A percentile compares a stretch with the other conserved stretches of the same genome.
Conservation (phyloP, 1,284 basidiomycete genomes). For the Puccinia novopanici region DNA sequence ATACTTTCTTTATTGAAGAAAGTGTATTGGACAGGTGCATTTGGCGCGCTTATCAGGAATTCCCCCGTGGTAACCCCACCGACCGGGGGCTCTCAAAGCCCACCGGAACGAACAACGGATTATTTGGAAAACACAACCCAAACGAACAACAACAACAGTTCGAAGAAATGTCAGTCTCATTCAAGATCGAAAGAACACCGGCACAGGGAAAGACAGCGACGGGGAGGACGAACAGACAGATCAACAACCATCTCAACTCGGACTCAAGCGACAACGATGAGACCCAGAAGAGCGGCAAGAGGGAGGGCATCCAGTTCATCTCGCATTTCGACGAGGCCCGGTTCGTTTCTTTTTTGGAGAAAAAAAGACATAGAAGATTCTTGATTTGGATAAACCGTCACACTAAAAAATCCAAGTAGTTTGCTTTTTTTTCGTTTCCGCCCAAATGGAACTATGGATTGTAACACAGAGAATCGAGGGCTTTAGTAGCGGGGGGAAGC, state of each 20-base stretch:
- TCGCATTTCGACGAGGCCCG: conserved; percentile 10
- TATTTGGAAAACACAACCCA: no score
- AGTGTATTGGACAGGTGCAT: no score
- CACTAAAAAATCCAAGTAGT: conserved; percentile 14
- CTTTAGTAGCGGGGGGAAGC: neutral
- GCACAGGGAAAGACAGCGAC: no score
- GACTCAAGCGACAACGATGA: conserved; percentile 23
- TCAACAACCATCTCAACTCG: neutral
- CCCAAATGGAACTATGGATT: no score
- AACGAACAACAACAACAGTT: no score
- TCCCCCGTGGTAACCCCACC: no score
- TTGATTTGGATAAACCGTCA: neutral
- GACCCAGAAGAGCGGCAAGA: neutral
- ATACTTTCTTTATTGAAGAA: no score
- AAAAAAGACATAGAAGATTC: neutral
- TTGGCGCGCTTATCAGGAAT: no score
- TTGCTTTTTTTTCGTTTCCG: neutral
- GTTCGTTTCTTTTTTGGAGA: conserved; percentile 3
- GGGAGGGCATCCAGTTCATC: conserved; percentile 7
- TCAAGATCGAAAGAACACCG: conserved; percentile 27
- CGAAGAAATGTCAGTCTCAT: conserved; percentile 38
- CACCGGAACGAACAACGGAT: no score
- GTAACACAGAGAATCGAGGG: neutral
- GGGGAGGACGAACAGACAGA: neutral
- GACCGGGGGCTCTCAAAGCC: no score